These are phyloP conservation scores for Trichoderma brevicompactum DNA, from an alignment of 2,329 filamentous ascomycete species.

Conservation along the genomic window DNA sequence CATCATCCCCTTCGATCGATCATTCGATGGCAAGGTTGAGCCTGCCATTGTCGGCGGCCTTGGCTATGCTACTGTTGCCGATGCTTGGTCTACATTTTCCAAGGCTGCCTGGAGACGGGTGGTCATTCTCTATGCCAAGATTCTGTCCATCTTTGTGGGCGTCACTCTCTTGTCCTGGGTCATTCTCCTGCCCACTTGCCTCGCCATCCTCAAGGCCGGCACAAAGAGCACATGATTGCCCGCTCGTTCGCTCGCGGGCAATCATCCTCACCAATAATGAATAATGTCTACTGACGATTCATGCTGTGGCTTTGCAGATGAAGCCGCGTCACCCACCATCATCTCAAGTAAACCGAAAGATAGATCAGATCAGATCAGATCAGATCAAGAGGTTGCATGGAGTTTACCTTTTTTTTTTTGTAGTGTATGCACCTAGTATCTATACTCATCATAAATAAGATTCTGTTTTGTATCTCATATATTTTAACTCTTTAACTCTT, in stretches of 20 bases:
- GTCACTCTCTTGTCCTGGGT: slow-evolving; percentile 50
- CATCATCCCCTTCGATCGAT: slow-evolving; percentile 88
- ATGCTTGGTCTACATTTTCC: slow-evolving; percentile 81
- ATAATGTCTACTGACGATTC: background rate
- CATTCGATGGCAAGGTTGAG: slow-evolving; percentile 76
- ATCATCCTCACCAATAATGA: background rate
- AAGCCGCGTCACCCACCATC: background rate
- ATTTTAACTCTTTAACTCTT: slow-evolving; percentile 25
- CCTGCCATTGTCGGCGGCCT: slow-evolving; percentile 74
- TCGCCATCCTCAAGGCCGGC: slow-evolving; percentile 44
- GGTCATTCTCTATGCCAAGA: slow-evolving; percentile 75
- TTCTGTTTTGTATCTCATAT: slow-evolving; percentile 16
- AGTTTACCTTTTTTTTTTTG: background rate
- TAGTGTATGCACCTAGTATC: background rate
- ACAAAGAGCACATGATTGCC: slow-evolving; percentile 11
- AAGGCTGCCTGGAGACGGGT: slow-evolving; percentile 73
- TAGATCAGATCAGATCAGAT: no score
- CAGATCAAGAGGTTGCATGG: background rate
- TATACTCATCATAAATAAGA: background rate
- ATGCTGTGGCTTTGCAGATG: background rate
- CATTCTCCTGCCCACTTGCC: slow-evolving; percentile 56
- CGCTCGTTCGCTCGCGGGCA: background rate
- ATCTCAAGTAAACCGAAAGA: background rate
- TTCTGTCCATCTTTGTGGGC: slow-evolving; percentile 59
- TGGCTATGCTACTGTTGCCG: slow-evolving; percentile 70